Evolutionary conservation across 768 basidiomycete genomes (phyloP), one percentile per base, ranked within the genome.

Genomic region (Collybiopsis luxurians): DNA sequence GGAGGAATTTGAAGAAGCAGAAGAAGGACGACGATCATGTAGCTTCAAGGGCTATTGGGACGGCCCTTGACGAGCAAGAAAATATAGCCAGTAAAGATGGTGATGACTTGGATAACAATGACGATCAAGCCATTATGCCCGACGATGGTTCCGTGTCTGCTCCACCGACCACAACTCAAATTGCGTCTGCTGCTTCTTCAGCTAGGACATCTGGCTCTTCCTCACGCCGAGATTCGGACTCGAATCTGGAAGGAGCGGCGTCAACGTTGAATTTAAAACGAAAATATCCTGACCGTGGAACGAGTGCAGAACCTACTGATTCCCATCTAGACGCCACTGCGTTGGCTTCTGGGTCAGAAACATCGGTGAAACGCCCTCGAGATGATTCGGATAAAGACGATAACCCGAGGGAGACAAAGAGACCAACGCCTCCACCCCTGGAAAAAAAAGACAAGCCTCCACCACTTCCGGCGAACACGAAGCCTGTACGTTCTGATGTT

Each of bases 341-440:
- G 51, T 61, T 53, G 46, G 52, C 70, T 24, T 31, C 63, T 3
- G 78, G 85, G 54, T 71, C 42, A 9, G 51, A 53, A 53, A 7
- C 51, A 12, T 53, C 51, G 17, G 30, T 78, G 24, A 88, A 88
- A 66, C 77, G 86, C 23, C 80, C 74, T 19, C 75, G 85, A 60
- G 87, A 89, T 56, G 87, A 87, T 39, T 63, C 80, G 4, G 81
- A 86, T 63, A 73, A 75, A 60, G 85, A 85, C 62, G 82, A 78
- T 42, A 87, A 88, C 64, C 84, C 86, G 17, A 78, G 81, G 39
- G 80, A 81, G 48, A 67, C 73, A 2, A 85, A 84, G 64, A 72
- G 83, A 58, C 84, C 81, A 2, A 82, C 89, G 11, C 89, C 89
- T 17, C 87, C 89, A 27, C 89, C 87, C 1, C 85, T 87, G 56